These are phyloP conservation scores for Verticillium longisporum DNA, from an alignment of 2,329 filamentous ascomycete genomes.

Conservation along the genomic window DNA sequence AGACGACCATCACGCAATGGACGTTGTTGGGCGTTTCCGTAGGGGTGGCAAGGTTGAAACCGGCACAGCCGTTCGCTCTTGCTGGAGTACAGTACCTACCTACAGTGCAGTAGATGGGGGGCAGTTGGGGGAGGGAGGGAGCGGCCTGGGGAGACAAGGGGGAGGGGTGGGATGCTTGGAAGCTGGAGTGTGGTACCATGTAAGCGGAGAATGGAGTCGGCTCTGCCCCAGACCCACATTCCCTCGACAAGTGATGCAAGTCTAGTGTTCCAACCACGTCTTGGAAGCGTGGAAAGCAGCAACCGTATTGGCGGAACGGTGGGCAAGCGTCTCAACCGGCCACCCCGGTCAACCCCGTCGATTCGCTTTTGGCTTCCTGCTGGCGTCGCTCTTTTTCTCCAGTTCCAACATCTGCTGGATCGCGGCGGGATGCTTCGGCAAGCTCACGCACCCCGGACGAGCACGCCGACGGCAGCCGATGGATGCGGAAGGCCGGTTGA, in stretches of 20 bases:
- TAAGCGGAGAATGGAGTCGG: neutral
- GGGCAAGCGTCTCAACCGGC: neutral
- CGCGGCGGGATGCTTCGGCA: neutral
- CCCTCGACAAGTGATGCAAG: neutral
- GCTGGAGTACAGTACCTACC: neutral
- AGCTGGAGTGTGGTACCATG: neutral
- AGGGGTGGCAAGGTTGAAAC: slow-evolving; percentile 1
- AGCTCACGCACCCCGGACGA: neutral
- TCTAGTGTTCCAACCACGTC: neutral
- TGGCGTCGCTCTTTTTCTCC: neutral
- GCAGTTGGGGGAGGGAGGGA: neutral
- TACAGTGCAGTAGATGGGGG: neutral
- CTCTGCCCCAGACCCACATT: neutral
- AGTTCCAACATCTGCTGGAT: neutral
- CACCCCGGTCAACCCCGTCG: neutral
- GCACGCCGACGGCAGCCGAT: slow-evolving; percentile 1
- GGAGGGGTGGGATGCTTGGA: neutral
- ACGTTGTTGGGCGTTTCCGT: slow-evolving; percentile 1
- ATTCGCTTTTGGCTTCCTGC: neutral
- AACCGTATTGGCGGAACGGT: neutral
- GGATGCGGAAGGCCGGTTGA: neutral
- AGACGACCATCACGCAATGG: slow-evolving; percentile 1
- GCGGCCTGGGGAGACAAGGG: neutral
- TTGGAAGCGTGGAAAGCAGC: neutral
- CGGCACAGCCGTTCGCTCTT: neutral